Percentiles rank a stretch among this genome's conserved stretches.
Conservation (phyloP, 768 basidiomycete genomes). For the Butyriboletus loyo region DNA sequence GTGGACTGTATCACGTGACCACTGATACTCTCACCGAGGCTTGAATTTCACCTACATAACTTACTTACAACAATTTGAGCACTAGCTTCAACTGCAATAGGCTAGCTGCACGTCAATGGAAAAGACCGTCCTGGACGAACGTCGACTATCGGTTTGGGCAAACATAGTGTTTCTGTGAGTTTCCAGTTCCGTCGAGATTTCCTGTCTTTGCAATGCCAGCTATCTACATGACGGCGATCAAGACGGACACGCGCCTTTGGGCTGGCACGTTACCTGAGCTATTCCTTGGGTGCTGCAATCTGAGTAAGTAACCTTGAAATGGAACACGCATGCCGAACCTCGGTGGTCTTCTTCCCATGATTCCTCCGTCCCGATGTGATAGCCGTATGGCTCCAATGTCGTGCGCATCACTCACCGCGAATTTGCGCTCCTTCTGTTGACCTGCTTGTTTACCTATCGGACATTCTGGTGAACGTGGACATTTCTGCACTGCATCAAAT, state of each 20-base stretch:
- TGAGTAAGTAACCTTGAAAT: conserved; percentile 4
- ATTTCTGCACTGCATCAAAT: neutral
- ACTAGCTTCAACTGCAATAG: neutral
- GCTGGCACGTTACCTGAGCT: conserved; percentile 8
- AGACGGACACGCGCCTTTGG: conserved; percentile 20
- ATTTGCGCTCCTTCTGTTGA: neutral
- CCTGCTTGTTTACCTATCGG: neutral
- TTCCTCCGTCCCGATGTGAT: conserved; percentile 21
- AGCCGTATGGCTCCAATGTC: conserved; percentile 7
- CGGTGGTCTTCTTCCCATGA: conserved; percentile 2
- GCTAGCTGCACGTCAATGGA: neutral
- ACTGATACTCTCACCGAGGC: neutral
- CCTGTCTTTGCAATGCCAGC: conserved; percentile 1
- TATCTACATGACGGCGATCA: conserved; percentile 24
- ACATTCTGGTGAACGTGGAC: neutral
- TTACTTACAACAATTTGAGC: neutral
- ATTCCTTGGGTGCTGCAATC: neutral
- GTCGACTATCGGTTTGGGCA: neutral
- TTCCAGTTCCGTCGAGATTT: conserved; percentile 11
- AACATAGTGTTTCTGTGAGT: neutral
- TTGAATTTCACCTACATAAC: neutral
- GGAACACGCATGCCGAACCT: conserved; percentile 6
- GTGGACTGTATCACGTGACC: conserved; percentile 14
- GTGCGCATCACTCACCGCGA: neutral
- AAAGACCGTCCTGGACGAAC: neutral